phyloP scores from a whole-genome alignment of 306 rosid genomes.

The peach (Prunus persica) region DNA sequence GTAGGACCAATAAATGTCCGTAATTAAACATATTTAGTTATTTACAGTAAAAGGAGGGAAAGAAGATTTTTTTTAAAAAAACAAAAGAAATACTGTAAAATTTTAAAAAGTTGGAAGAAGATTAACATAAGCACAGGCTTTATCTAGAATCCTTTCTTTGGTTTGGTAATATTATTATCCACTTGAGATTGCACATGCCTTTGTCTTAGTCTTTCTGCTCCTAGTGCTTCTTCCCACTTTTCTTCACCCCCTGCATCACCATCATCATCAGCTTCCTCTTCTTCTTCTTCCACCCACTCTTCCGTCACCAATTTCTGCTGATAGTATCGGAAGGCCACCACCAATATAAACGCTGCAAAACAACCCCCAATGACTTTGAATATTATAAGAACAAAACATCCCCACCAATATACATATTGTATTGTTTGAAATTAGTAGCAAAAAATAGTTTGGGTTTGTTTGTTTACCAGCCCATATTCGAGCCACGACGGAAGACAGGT shows the following conservation, averaged over 20 bases:
- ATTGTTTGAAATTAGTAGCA: too few relatives aligned
- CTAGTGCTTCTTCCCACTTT: constrained; percentile 30
- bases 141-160: constrained; percentile 27
- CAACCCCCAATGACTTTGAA: neutral
- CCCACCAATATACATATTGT: too few relatives aligned
- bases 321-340: constrained; percentile 71
- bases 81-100: neutral
- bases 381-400: too few relatives aligned
- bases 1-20: neutral
- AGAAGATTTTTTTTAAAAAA: neutral
- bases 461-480: constrained; percentile 87
- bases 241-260: constrained; percentile 24
- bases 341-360: constrained; percentile 69
- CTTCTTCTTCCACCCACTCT: constrained; percentile 51
- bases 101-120: too few relatives aligned
- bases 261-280: constrained; percentile 38
- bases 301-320: constrained; percentile 57
- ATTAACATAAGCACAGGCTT: neutral
- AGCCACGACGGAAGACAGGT: constrained; percentile 67
- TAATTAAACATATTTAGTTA: neutral
- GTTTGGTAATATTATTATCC: constrained; percentile 15
- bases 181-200: neutral
- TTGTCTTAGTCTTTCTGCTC: neutral
- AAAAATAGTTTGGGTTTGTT: too few relatives aligned
- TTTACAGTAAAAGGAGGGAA: neutral